Evolutionary conservation across 345 rosid genomes (phyloP), one percentile per base, ranked within the genome.

Genomic region (Heritiera fomes): DNA sequence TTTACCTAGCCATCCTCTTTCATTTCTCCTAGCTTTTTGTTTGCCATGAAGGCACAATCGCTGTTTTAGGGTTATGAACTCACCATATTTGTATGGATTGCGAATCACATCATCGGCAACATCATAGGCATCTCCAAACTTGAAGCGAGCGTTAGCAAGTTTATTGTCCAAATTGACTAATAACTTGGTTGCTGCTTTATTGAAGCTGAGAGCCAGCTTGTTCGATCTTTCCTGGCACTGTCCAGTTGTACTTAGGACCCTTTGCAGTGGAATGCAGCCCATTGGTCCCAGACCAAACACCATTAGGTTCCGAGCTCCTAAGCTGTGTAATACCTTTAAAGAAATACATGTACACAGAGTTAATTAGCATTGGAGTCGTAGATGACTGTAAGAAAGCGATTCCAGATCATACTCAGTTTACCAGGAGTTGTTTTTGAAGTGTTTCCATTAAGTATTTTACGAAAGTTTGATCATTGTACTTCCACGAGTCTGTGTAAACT

Each of bases 221-320:
- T 93, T 95, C 2, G 97, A 86, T 78, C 82, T 86, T 23, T 91
- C 89, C 78, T 90, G 99, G 74, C 99, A 95, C 10, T 71, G 75
- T 4, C 98, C 97, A 3, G 82, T 78, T 1, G 92, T 67, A 61
- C 92, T 91, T 43, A 95, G 65, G 58, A 94, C 94, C 88, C 99
- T 92, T 82, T 95, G 99, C 0, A 95, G 92, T 34, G 99, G 99
- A 73, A 95, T 95, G 78, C 99, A 95, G 14, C 98, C 98, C 95
- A 95, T 95, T 32, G 99, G 99, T 59, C 93, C 98, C 43, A 95
- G 82, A 32, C 99, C 99, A 55, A 93, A 93, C 77, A 91, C 96
- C 89, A 95, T 86, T 64, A 95, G 64, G 80, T 91, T 75, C 81
- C 93, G 84, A 8, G 97, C 97, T 40, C 98, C 99, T 52, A 93